Evolutionary conservation across 306 rosid species (phyloP), one percentile per base, ranked within the genome.

Genomic region (Lathyrus oleraceus): DNA sequence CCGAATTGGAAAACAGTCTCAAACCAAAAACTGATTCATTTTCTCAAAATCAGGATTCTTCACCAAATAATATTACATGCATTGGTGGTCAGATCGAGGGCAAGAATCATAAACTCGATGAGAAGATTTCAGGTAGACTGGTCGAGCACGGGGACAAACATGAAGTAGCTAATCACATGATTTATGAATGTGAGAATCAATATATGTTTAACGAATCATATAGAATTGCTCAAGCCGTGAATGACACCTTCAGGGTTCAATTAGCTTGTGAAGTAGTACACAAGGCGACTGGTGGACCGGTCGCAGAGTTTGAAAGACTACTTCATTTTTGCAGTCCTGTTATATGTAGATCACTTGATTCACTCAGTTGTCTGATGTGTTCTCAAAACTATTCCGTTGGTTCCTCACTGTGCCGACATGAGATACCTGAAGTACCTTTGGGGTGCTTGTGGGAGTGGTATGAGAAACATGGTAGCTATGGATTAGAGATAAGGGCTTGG

Each of bases 381-480:
- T 48, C 85, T 56, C 39, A 12, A 36, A 68, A 83, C 76, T 77
- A 25, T 79, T 78, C 65, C 19, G 54, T 69, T 56, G 75, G 80
- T 67, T 69, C 23, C 72, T 21, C 83, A 2, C 74, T 85, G 49
- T 85, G 91, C 76, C 76, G 77, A 73, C 90, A 89, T 32, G 90
- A 84, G 83, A 73, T 57, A 27, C 89, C 85, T 57, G 61, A 87
- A 40, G 16, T 84, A 72, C 70, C 95, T 64, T 78, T 91, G 79
- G 85, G 85, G 64, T 69, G 72, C 77, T 48, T 91, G 61, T 91
- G 97, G 97, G 81, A 84, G 77, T 89, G 97, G 97, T 91, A 89
- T 74, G 97, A 91, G 79, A 86, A 81, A 67, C 87, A 79, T 57
- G 94, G 96, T 56, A 82, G 89, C 83, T 89, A 89, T 53, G 97